Evolutionary conservation across 1,139 yeast species (phyloP), one percentile per base, ranked within the genome.

Genomic region (Geotrichum restrictum): DNA sequence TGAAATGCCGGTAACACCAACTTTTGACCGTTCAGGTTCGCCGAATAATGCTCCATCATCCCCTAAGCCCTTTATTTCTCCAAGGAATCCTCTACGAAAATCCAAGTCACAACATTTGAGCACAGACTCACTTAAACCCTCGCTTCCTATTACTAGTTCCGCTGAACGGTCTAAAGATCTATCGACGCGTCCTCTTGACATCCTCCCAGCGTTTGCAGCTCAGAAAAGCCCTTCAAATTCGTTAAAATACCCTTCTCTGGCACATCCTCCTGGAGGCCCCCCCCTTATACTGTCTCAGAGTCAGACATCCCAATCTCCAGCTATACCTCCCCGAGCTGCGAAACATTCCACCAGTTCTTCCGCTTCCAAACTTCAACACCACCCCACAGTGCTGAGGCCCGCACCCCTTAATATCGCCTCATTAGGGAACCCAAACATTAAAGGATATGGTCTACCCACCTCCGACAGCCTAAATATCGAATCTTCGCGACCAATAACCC

Each of bases 241-340:
- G n/a, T 11, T 14, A 16, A 24, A 8, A 24, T 8, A 24, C 8
- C 5, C 29, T 24, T 24, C 29, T 24, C 8, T 8, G 7, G 29
- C 8, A 5, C 29, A 5, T 24, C 8, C 29, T 24, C 29, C 29
- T 24, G 29, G 8, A 24, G n/a, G n/a, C 21, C 19, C 22, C 14
- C 41, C 29, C 29, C 29, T 5, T n/a, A n/a, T n/a, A n/a, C n/a
- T 29, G 13, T 13, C 37, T 18, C 16, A 42, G 14, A 21, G 13
- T 13, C 34, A 34, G 27, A 16, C 10, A 6, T 16, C 16, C 7
- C 19, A n/a, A n/a, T 42, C 51, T 8, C 51, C 51, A 6, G n/a
- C 47, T 3, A 42, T 48, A 31, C 47, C 52, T 27, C 48, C 48
- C 11, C 16, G 48, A 11, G 42, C 42, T 22, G 45, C 52, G 4